Conservation (phyloP, 768 basidiomycete genomes). For the Leccinellum rugosiceps region DNA sequence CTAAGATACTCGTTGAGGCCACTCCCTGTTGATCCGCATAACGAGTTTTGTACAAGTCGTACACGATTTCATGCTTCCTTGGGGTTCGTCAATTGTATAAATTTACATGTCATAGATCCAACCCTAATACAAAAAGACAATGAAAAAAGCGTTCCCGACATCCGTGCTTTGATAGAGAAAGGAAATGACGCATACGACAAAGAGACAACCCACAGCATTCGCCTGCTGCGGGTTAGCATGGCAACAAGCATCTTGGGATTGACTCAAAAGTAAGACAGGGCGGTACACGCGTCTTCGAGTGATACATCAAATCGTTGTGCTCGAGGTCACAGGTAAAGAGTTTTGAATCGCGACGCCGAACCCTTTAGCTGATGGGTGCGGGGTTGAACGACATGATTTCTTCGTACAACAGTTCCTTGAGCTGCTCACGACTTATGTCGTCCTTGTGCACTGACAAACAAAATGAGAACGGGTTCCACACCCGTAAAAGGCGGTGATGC, state of each 20-base stretch:
- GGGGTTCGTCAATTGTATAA: neutral
- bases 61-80: too few relatives aligned
- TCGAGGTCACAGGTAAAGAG: neutral
- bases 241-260: neutral
- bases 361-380: slow-evolving; percentile 42
- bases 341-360: neutral
- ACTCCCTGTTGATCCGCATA: too few relatives aligned
- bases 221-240: neutral
- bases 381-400: slow-evolving; percentile 92
- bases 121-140: slow-evolving; percentile 8
- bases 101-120: slow-evolving; percentile 10
- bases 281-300: slow-evolving; percentile 1
- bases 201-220: slow-evolving; percentile 1
- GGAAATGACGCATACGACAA: neutral
- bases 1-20: too few relatives aligned
- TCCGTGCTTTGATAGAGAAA: slow-evolving; percentile 1
- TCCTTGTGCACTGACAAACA: slow-evolving; percentile 78
- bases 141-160: neutral
- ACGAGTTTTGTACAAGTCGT: too few relatives aligned
- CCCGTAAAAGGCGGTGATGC: slow-evolving; percentile 27
- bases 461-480: neutral
- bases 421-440: slow-evolving; percentile 90
- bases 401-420: slow-evolving; percentile 91
- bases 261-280: slow-evolving; percentile 1
- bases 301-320: slow-evolving; percentile 5